Base-by-base conservation (phyloP, 257 asterid species). In the Penstemon eatonii region DNA sequence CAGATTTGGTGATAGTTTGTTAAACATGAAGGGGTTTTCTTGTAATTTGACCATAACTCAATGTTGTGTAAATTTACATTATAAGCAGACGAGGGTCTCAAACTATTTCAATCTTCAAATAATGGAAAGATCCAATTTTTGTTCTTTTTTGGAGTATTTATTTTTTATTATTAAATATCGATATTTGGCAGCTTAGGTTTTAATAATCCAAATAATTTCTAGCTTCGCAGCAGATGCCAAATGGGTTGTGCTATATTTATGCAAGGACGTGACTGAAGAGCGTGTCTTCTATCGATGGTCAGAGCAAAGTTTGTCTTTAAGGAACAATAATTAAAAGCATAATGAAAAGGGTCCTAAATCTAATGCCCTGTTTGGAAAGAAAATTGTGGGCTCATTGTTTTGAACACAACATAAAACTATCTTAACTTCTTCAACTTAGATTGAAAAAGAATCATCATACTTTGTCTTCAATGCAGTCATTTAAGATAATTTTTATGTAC, bases 301-400 rank as follows among this genome's bases (percentile, higher is more conserved):
- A 45, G n/a, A 44, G 12, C 51, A 61, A 44, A 11, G 0, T 3
- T 11, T 13, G 5, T 10, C 8, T 11, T 0, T 13, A 15, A 19
- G 5, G 36, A 5, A 43, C 18, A 41, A 54, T 53, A 37, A 64
- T 7, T 43, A 55, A 57, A 46, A n/a, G 6, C 11, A 69, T 54
- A 70, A 62, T 36, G 61, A 62, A 78, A 78, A 78, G 77, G 39
- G 52, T 13, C 19, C 53, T 38, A 8, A 18, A 25, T 25, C 33
- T 25, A 25, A 25, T 73, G 80, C 62, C 75, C 73, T 78, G 25
- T 39, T 56, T 56, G 73, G 40, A 39, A 71, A 63, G 70, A 71
- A 57, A 71, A 43, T 72, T 37, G 75, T 79, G 77, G 75, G 73
- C 33, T 47, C 60, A 33, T 67, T n/a, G 11, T 63, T 38, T 2